A percentile compares a stretch with the other conserved stretches of the same genome.
These are phyloP conservation scores for Eragrostis tef DNA, from an alignment of 202 grass and related monocot species.

Conservation along the genomic window DNA sequence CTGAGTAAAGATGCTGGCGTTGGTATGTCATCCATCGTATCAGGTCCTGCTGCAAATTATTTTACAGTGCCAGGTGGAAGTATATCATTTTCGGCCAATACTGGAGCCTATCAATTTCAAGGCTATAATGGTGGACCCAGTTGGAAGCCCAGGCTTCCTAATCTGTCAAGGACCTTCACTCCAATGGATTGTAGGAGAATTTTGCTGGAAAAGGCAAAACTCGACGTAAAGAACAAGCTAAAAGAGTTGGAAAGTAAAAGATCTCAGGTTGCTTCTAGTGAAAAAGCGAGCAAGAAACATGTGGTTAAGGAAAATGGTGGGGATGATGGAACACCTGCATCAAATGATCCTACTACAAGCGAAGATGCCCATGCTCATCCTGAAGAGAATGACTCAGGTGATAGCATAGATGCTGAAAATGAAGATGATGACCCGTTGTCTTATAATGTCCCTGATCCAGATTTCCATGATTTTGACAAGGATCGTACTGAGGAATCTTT, in stretches of 20 bases:
- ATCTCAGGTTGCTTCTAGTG: conserved; percentile 36
- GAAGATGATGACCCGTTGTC: conserved; percentile 47
- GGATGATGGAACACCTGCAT: conserved; percentile 28
- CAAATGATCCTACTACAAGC: conserved; percentile 34
- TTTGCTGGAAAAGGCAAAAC: conserved; percentile 51
- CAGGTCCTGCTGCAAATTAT: conserved; percentile 41
- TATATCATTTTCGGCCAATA: conserved; percentile 48
- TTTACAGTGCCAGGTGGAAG: conserved; percentile 47
- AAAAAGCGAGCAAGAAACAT: conserved; percentile 43
- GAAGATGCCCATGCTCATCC: conserved; percentile 32
- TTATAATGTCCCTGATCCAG: conserved; percentile 73
- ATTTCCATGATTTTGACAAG: conserved; percentile 90
- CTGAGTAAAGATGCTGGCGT: conserved; percentile 44
- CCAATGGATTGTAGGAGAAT: conserved; percentile 41
- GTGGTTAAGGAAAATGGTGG: conserved; percentile 44
- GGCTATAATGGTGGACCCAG: conserved; percentile 18
- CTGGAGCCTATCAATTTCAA: conserved; percentile 38
- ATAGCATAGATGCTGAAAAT: conserved; percentile 46
- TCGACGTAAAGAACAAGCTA: conserved; percentile 36
- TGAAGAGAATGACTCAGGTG: conserved; percentile 36
- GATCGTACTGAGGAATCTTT: conserved; percentile 69
- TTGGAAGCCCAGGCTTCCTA: conserved; percentile 33
- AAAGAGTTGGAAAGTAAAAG: conserved; percentile 42
- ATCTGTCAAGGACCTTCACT: conserved; percentile 24
- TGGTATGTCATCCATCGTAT: conserved; percentile 39